Percentiles rank a stretch among this genome's conserved stretches.
Evolutionary conservation across 768 basidiomycete genomes (phyloP).

Genomic region (Boletus vinaceobasis): DNA sequence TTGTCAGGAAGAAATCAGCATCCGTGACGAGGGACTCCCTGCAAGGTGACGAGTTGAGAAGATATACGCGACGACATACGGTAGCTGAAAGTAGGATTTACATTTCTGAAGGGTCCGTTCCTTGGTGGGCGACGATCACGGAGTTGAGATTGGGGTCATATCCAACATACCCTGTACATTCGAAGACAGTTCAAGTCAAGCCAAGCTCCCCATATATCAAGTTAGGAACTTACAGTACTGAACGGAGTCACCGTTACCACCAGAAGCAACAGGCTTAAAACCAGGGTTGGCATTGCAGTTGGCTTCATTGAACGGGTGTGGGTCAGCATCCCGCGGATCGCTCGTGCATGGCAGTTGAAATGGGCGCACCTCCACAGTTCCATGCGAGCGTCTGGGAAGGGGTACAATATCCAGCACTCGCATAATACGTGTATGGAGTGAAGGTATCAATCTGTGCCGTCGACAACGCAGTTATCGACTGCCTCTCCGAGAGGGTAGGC

Average conservation of each 20-base stretch:
- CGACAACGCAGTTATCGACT: slow-evolving; percentile 39
- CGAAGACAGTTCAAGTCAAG: background rate
- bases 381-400: slow-evolving; percentile 43
- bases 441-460: slow-evolving; percentile 41
- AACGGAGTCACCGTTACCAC: slow-evolving; percentile 40
- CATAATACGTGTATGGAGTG: slow-evolving; percentile 48
- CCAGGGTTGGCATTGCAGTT: slow-evolving; percentile 46
- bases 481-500: slow-evolving; percentile 31
- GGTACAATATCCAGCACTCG: slow-evolving; percentile 49
- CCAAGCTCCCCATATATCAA: background rate
- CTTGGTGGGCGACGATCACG: slow-evolving; percentile 39
- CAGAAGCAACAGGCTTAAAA: slow-evolving; percentile 48
- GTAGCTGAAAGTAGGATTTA: slow-evolving; percentile 3
- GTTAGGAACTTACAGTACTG: slow-evolving; percentile 40
- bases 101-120: slow-evolving; percentile 32
- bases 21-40: slow-evolving; percentile 43
- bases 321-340: background rate
- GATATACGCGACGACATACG: background rate
- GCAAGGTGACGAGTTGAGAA: background rate
- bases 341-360: background rate
- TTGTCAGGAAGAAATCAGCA: slow-evolving; percentile 33
- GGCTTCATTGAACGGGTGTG: slow-evolving; percentile 21
- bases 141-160: slow-evolving; percentile 38
- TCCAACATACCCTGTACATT: slow-evolving; percentile 49
- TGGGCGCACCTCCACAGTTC: slow-evolving; percentile 52